These are phyloP conservation scores for Cymbidium sinense DNA, from an alignment of 106 monocot species.

Conservation along the genomic window DNA sequence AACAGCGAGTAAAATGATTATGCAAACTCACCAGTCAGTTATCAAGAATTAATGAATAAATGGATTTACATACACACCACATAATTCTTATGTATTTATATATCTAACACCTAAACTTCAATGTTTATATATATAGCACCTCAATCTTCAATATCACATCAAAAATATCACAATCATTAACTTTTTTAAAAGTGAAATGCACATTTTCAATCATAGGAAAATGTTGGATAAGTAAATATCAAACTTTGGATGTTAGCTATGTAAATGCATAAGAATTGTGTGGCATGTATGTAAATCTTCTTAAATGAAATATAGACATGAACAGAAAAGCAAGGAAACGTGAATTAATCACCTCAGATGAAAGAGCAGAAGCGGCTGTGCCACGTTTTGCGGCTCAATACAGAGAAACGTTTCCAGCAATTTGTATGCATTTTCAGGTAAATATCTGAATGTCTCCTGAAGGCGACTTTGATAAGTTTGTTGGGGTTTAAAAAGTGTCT, in stretches of 20 bases:
- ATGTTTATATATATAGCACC: too few relatives aligned
- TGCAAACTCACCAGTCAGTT: neutral
- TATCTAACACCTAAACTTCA: too few relatives aligned
- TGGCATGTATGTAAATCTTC: too few relatives aligned
- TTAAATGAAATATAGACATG: neutral
- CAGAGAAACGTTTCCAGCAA: conserved; percentile 64
- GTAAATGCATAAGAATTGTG: too few relatives aligned
- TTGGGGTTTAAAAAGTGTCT: conserved; percentile 64
- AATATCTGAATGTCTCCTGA: conserved; percentile 27
- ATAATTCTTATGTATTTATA: too few relatives aligned
- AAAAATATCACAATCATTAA: too few relatives aligned
- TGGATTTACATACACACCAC: too few relatives aligned
- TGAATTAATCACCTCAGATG: conserved; percentile 49
- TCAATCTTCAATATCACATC: too few relatives aligned
- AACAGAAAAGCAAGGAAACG: neutral
- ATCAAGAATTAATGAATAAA: neutral
- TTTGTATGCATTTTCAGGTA: conserved; percentile 34
- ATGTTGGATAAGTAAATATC: too few relatives aligned
- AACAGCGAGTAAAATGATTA: neutral
- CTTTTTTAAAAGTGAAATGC: too few relatives aligned
- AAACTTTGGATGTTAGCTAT: too few relatives aligned
- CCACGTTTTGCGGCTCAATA: conserved; percentile 67
- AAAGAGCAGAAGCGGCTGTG: conserved; percentile 68
- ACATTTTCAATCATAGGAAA: too few relatives aligned
- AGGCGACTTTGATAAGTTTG: conserved; percentile 51